phyloP scores from a whole-genome alignment of 768 basidiomycete species.

The Lactarius vividus region DNA sequence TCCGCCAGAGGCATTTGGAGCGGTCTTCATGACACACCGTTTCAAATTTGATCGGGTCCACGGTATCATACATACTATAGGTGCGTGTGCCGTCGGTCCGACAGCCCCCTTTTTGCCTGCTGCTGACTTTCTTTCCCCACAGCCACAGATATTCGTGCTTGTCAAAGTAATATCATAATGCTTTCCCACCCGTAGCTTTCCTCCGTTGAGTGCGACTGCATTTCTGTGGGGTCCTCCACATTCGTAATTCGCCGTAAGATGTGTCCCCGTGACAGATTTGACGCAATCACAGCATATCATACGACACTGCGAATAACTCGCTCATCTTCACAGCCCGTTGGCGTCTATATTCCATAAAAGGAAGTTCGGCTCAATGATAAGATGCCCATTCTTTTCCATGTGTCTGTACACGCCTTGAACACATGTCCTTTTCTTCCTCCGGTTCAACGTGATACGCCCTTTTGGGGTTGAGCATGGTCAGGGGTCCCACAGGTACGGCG shows the following conservation, averaged over 20 bases:
- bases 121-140: neutral
- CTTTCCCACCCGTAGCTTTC: neutral
- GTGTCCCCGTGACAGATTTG: conserved; percentile 19
- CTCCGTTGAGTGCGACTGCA: neutral
- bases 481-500: conserved; percentile 7
- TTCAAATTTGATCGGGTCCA: conserved; percentile 41
- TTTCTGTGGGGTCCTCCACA: neutral
- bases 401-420: conserved; percentile 23
- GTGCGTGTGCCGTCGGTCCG: conserved; percentile 9
- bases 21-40: conserved; percentile 75
- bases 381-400: conserved; percentile 18
- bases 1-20: conserved; percentile 88
- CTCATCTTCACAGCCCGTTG: conserved; percentile 4
- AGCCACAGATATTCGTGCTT: conserved; percentile 9
- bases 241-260: conserved; percentile 11
- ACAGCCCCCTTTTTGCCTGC: neutral
- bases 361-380: conserved; percentile 18
- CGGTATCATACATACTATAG: conserved; percentile 6
- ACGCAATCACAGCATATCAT: conserved; percentile 26
- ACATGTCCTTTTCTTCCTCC: conserved; percentile 22
- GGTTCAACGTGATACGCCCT: conserved; percentile 3
- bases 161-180: conserved; percentile 1
- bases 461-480: conserved; percentile 17
- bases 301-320: neutral
- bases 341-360: conserved; percentile 20